Base-by-base conservation (phyloP, 106 monocot genomes). In the Allium fistulosum region DNA sequence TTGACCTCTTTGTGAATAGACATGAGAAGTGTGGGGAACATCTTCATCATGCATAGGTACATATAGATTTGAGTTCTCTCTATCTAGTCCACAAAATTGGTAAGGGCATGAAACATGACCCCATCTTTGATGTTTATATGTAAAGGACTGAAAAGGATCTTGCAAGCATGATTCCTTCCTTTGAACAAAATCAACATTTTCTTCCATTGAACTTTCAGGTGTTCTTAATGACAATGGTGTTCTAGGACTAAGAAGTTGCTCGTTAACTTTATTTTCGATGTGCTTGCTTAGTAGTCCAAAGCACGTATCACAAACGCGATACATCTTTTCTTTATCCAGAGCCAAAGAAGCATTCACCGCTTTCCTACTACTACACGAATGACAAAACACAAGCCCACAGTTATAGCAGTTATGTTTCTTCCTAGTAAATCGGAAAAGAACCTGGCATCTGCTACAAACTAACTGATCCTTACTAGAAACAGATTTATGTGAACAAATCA, bases 401-500 rank as follows among this genome's bases (percentile, higher is more conserved):
- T 86, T 81, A 59, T 88, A 95, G 76, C 95, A 95, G 55, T 83
- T 79, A 67, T 95, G 95, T 28, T 76, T 88, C 78, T 85, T 95
- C 50, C 80, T 76, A 11, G 88, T 85, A 60, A 95, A 83, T n/a
- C 95, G 80, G 74, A 95, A 95, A 27, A 60, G 51, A 56, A 74
- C 52, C 67, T 70, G 72, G 59, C 95, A 95, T 13, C 80, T 75
- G n/a, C 55, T 83, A 71, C 95, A 95, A 14, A 83, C 26, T 2
- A 75, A 77, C 45, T 83, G 79, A 26, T 95, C 91, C 26, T 71
- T 78, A 48, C 74, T 79, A 18, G 80, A 87, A 0, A 81, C 50
- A 26, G 72, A 62, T 53, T 75, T 85, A 56, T 83, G 89, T 12
- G 71, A 77, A 63, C 85, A 90, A 70, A 82, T 66, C 4, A 77